Evolutionary conservation across 202 grass and related monocot species (phyloP), one percentile per base, ranked within the genome.

Genomic region (Panicum virgatum): DNA sequence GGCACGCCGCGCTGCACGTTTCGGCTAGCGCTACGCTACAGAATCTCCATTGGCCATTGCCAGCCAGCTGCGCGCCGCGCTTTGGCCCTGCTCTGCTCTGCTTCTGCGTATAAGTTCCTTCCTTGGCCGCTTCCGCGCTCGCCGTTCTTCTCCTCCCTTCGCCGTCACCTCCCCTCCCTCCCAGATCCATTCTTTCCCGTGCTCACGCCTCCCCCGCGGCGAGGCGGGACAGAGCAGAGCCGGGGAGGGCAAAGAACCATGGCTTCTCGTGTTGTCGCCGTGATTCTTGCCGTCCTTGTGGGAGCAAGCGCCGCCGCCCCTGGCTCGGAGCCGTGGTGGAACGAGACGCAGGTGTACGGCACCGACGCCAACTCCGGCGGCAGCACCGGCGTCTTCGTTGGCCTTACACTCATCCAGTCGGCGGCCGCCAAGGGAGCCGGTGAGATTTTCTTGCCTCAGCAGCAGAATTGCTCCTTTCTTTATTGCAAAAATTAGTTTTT

Each of bases 371-470:
- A 48, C 74, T 66, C 75, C 66, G 76, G 77, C 18, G 79, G 83
- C 30, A 43, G 85, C 63, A 89, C 88, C 42, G 87, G 89, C 80
- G 85, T 93, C 66, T 90, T 91, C 71, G 96, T 99, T 53, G 91
- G 78, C 32, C 81, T 99, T 7, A 96, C 93, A 0, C 87, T 96
- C 71, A 92, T 99, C 77, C 93, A 92, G 64, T 92, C 77, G 16
- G 96, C 96, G 19, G 87, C 78, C 6, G 91, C 91, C 7, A 94
- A 94, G 85, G 96, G 96, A 40, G 96, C 93, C 52, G 83, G 93
- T 99, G 80, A 86, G 12, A 10, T 85, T 54, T 45, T 22, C 7
- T 57, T 5, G 45, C 25, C 44, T 61, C 36, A 5, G 16, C 10
- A n/a, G 37, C 47, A n/a, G 18, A 85, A 88, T 82, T 73, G 30